A percentile compares a stretch with the other conserved stretches of the same genome.
phyloP scores from a whole-genome alignment of 176 grass and related monocot genomes.

The Carex myosuroides region DNA sequence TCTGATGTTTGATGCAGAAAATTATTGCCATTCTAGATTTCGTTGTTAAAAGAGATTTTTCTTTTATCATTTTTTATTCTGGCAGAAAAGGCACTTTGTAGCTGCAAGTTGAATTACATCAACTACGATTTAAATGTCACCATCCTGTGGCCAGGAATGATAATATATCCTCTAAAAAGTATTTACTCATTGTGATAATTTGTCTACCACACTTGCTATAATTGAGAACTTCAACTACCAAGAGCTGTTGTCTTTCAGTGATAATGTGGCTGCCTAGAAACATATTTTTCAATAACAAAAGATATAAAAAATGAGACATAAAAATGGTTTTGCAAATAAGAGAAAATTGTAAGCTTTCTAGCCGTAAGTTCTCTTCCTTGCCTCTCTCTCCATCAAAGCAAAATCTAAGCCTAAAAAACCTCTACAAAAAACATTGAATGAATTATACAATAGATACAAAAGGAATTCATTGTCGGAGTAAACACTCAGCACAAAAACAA shows the following conservation, averaged over 20 bases:
- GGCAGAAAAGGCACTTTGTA: neutral
- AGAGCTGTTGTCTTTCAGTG: neutral
- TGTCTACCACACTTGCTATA: neutral
- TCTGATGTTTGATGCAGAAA: neutral
- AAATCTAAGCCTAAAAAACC: conserved; percentile 6
- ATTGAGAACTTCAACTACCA: neutral
- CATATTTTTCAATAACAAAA: neutral
- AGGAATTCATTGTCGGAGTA: neutral
- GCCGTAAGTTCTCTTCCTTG: neutral
- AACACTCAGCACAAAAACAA: neutral
- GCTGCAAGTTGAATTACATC: neutral
- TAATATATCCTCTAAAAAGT: neutral
- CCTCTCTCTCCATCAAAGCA: neutral
- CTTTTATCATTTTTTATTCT: neutral
- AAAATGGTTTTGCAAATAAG: conserved; percentile 3
- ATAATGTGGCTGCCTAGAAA: neutral
- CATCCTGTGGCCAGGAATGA: neutral
- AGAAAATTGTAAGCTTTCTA: neutral
- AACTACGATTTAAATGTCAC: neutral
- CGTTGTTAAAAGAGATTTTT: neutral
- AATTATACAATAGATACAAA: conserved; percentile 15
- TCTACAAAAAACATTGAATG: conserved; percentile 4
- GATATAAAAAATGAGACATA: neutral
- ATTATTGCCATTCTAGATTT: neutral
- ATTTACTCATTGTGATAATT: neutral